Conservation (phyloP, 1,284 basidiomycete species). For the Irpex rosettiformis region DNA sequence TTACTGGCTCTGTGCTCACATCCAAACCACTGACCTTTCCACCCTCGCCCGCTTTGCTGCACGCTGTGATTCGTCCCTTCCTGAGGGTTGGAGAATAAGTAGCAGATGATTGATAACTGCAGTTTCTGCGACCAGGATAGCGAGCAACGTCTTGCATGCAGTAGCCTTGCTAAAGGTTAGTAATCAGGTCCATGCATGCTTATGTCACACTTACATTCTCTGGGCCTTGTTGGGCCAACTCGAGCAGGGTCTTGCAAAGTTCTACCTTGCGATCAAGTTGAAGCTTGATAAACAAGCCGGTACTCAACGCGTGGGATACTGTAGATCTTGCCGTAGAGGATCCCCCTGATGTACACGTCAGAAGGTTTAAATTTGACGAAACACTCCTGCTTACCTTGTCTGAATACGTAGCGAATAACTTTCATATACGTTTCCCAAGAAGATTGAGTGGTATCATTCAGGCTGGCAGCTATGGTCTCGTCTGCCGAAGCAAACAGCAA, state of each 20-base stretch:
- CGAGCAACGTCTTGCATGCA: slow-evolving; percentile 48
- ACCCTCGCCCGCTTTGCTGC: slow-evolving; percentile 62
- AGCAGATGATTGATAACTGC: slow-evolving; percentile 60
- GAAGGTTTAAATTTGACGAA: background rate
- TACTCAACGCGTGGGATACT: slow-evolving; percentile 42
- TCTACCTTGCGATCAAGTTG: slow-evolving; percentile 50
- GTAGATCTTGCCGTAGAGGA: slow-evolving; percentile 32
- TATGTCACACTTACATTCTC: slow-evolving; percentile 41
- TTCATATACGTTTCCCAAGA: slow-evolving; percentile 49
- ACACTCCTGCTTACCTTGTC: slow-evolving; percentile 38
- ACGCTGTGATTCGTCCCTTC: slow-evolving; percentile 39
- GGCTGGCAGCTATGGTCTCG: slow-evolving; percentile 35
- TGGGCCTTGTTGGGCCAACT: slow-evolving; percentile 40
- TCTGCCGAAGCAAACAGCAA: slow-evolving; percentile 60
- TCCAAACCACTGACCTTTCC: slow-evolving; percentile 42
- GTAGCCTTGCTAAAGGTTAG: slow-evolving; percentile 37
- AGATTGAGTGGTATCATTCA: slow-evolving; percentile 43
- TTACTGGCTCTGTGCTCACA: background rate
- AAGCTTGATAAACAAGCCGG: slow-evolving; percentile 51
- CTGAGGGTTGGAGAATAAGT: slow-evolving; percentile 44
- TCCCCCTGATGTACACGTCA: slow-evolving; percentile 22
- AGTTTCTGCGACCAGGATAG: slow-evolving; percentile 44
- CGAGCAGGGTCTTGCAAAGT: slow-evolving; percentile 52
- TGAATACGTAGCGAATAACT: slow-evolving; percentile 43
- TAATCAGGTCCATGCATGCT: background rate